Percentiles rank a stretch among this genome's conserved stretches.
These are phyloP conservation scores for Trichoderma harzianum DNA, from an alignment of 2,329 filamentous ascomycete genomes.

Conservation along the genomic window DNA sequence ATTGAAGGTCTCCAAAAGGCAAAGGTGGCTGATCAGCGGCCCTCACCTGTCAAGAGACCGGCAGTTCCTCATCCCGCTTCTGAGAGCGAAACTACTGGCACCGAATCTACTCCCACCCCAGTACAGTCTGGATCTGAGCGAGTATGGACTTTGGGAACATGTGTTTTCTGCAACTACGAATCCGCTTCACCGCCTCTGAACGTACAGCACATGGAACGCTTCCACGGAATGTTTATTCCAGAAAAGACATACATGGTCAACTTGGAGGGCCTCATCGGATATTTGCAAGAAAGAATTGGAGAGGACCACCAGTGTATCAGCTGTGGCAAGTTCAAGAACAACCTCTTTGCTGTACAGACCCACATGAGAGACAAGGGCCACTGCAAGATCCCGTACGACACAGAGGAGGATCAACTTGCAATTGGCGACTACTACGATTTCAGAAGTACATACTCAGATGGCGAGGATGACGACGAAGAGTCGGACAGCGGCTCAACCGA, in stretches of 20 bases:
- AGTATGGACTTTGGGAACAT: conserved; percentile 51
- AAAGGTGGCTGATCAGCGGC: conserved; percentile 55
- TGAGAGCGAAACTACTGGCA: conserved; percentile 33
- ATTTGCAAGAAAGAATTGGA: conserved; percentile 76
- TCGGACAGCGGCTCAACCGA: conserved; percentile 40
- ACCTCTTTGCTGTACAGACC: conserved; percentile 77
- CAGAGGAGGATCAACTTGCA: conserved; percentile 85
- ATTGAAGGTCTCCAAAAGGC: conserved; percentile 73
- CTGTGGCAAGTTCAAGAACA: conserved; percentile 80
- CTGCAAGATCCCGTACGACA: conserved; percentile 91
- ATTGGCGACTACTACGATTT: conserved; percentile 98
- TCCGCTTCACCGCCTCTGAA: conserved; percentile 75
- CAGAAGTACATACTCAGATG: conserved; percentile 88
- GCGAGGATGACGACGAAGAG: conserved; percentile 50
- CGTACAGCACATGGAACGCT: conserved; percentile 82
- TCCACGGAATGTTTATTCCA: conserved; percentile 94
- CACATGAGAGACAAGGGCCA: conserved; percentile 98
- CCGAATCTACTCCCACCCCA: conserved; percentile 43
- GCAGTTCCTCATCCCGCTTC: conserved; percentile 48
- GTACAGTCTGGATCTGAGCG: conserved; percentile 35
- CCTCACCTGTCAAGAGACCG: conserved; percentile 53
- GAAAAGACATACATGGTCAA: conserved; percentile 82
- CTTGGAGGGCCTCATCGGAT: conserved; percentile 73
- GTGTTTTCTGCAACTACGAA: conserved; percentile 88
- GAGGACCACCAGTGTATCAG: conserved; percentile 81